A percentile compares a stretch with the other conserved stretches of the same genome.
Conservation (phyloP, 2,329 filamentous ascomycete species). For the Aspergillaceae sp. region DNA sequence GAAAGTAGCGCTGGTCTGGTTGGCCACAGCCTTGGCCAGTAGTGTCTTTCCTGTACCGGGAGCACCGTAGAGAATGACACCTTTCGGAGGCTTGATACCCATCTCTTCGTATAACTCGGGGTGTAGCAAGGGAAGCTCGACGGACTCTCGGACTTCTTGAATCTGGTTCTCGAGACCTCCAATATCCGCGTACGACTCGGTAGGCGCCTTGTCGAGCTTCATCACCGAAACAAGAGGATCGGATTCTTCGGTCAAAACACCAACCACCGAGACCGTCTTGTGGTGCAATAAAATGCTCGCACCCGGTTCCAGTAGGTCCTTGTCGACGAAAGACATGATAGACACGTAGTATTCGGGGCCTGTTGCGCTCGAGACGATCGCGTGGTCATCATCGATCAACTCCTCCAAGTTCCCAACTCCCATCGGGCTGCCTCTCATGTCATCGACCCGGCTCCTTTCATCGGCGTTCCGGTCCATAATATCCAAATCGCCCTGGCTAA, state of each 20-base stretch:
- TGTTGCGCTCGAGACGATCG: constrained; percentile 94
- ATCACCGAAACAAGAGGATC: constrained; percentile 95
- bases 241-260: constrained; percentile 90
- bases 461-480: constrained; percentile 83
- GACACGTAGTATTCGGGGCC: constrained; percentile 98
- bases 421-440: constrained; percentile 98
- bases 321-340: constrained; percentile 99
- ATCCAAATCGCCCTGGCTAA: constrained; percentile 58
- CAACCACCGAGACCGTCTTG: constrained; percentile 95
- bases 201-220: constrained; percentile 98
- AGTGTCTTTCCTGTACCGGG: constrained; percentile 96
- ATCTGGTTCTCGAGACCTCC: constrained; percentile 92
- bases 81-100: constrained; percentile 99
- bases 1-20: constrained; percentile 98
- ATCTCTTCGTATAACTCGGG: constrained; percentile 99
- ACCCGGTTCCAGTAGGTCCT: constrained; percentile 92
- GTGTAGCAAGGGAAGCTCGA: constrained; percentile 88
- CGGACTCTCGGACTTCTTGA: constrained; percentile 93
- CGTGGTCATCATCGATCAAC: constrained; percentile 98
- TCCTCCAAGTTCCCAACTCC: constrained; percentile 95
- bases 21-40: constrained; percentile 92
- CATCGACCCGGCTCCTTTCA: constrained; percentile 87
- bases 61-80: constrained; percentile 95
- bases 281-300: constrained; percentile 93
- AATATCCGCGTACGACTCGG: constrained; percentile 97